Evolutionary conservation across 1,139 yeast genomes (phyloP), one percentile per base, ranked within the genome.

Genomic region (Pichia norvegensis): DNA sequence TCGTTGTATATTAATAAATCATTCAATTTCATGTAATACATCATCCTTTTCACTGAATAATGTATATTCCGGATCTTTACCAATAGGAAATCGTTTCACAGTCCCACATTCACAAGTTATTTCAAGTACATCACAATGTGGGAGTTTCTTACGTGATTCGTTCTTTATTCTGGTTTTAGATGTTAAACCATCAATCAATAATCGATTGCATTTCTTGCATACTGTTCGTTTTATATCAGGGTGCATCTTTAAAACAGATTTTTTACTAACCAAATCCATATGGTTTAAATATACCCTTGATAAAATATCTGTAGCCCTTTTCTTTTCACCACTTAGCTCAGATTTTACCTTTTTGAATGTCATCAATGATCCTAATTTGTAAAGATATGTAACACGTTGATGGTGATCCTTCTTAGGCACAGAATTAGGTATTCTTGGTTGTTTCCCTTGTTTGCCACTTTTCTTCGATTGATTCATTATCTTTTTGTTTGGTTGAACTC

Each of bases 401-500:
- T 74, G 76, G 45, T 76, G 81, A 53, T 82, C 87, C 49, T 69
- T 67, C 48, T 78, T 78, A 0, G 81, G 76, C 10, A 78, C 65
- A 0, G 62, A 49, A 17, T 54, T 59, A 13, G 66, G 62, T 20
- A 52, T 51, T 39, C 48, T 56, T 7, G 57, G 55, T 31, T 50
- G 45, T 41, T 47, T 54, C 10, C 19, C 33, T 17, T 40, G 23
- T 21, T 39, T 41, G 13, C 36, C 38, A 29, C 17, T 29, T 16
- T 31, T 16, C 20, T 31, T 31, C 4, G 35, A 31, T 16, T 31
- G 35, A 16, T 31, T 31, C 10, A 33, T 10, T 31, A 36, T 36
- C 36, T 38, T 39, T 44, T 39, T 44, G 41, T 33, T 41, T 44
- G 4, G 36, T 36, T 17, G 36, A 33, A 10, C 6, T 10, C 4